A percentile compares a stretch with the other conserved stretches of the same genome.
Conservation (phyloP, 2,329 filamentous ascomycete species). For the Davidsoniella australis region DNA sequence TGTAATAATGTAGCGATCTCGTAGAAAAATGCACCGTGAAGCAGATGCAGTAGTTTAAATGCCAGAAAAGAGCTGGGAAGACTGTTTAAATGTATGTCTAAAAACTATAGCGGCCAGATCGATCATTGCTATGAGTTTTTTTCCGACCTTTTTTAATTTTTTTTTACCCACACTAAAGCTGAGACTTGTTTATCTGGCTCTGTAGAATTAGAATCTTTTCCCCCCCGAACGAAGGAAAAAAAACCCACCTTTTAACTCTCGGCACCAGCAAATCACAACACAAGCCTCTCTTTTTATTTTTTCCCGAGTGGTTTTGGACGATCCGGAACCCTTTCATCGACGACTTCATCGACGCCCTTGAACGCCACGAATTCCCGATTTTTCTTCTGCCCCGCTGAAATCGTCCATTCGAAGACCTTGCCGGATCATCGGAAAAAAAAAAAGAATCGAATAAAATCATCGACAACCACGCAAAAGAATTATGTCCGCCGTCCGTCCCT, state of each 20-base stretch:
- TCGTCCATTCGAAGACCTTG: background rate
- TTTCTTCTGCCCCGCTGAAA: too few relatives aligned
- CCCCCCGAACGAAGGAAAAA: background rate
- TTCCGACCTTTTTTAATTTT: too few relatives aligned
- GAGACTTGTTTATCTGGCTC: too few relatives aligned
- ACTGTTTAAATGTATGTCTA: too few relatives aligned
- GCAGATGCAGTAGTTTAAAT: too few relatives aligned
- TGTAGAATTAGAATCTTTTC: too few relatives aligned
- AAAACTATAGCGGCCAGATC: too few relatives aligned
- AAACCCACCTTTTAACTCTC: background rate
- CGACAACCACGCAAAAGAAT: slow-evolving; percentile 5
- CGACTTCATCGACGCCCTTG: slow-evolving; percentile 2
- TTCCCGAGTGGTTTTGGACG: background rate
- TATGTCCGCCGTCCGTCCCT: slow-evolving; percentile 18
- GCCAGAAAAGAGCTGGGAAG: too few relatives aligned
- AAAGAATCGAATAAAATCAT: slow-evolving; percentile 5
- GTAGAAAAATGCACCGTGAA: too few relatives aligned
- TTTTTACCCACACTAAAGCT: too few relatives aligned
- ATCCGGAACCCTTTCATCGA: slow-evolving; percentile 2
- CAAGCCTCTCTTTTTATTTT: background rate
- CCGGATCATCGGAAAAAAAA: slow-evolving; percentile 1
- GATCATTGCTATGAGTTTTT: too few relatives aligned
- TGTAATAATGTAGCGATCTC: too few relatives aligned
- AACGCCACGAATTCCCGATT: background rate
- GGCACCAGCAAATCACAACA: background rate